phyloP scores from a whole-genome alignment of 441 rosid genomes.

The Jatropha podagrica region DNA sequence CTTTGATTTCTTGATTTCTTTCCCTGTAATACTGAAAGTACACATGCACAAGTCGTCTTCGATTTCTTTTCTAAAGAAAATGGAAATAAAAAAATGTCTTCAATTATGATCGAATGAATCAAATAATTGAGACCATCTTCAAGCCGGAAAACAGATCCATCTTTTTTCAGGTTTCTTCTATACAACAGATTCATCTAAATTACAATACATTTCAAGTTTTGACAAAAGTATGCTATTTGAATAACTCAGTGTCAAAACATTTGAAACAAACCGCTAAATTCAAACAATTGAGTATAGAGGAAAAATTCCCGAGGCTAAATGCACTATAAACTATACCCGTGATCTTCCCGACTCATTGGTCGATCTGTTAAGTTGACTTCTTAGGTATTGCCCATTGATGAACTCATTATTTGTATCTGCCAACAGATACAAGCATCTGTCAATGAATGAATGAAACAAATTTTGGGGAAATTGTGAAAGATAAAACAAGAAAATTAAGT shows the following conservation, averaged over 20 bases:
- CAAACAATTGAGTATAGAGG: conserved; percentile 5
- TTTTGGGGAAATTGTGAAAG: not conserved
- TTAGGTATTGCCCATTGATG: conserved; percentile 32
- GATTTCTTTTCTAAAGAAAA: not conserved
- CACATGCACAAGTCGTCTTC: not conserved
- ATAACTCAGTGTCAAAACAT: conserved; percentile 10
- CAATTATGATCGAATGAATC: not conserved
- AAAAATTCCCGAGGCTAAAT: conserved; percentile 17
- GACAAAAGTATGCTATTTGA: not conserved
- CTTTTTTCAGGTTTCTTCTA: conserved; percentile 8
- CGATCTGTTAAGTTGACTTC: conserved; percentile 2
- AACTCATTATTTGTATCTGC: conserved; percentile 55
- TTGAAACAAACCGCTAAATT: conserved; percentile 5
- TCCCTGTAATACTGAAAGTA: not conserved
- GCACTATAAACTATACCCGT: conserved; percentile 19
- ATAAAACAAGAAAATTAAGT: not conserved
- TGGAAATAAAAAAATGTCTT: not conserved
- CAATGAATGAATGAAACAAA: not conserved
- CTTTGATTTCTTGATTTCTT: no score
- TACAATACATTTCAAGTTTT: conserved; percentile 19
- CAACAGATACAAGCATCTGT: conserved; percentile 9
- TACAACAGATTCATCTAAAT: conserved; percentile 27
- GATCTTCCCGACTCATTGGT: conserved; percentile 14
- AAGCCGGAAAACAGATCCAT: not conserved
- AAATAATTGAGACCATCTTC: conserved; percentile 8